These are phyloP conservation scores for Nicotiana rustica DNA, from an alignment of 305 asterid genomes.

Conservation along the genomic window DNA sequence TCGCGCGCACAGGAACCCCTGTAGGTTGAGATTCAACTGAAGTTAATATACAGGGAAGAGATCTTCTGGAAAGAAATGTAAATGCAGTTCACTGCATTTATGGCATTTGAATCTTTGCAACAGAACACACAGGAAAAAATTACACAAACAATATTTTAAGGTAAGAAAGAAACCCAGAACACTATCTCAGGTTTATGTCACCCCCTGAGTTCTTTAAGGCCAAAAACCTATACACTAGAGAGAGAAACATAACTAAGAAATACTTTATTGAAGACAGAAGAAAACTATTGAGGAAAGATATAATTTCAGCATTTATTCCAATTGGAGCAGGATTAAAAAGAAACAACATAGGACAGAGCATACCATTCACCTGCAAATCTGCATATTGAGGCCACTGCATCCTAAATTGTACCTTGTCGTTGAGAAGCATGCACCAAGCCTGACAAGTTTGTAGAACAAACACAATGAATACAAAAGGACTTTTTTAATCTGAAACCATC, in stretches of 20 bases:
- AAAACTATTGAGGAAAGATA: not conserved
- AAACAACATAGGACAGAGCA: constrained; percentile 30
- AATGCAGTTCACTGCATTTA: not conserved
- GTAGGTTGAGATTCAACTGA: constrained; percentile 42
- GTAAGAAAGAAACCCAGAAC: not conserved
- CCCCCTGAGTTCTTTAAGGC: constrained; percentile 12
- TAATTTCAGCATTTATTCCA: constrained; percentile 3
- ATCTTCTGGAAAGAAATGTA: not conserved
- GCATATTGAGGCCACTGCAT: constrained; percentile 99
- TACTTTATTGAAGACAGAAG: not conserved
- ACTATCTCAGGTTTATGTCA: constrained; percentile 4
- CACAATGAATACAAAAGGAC: constrained; percentile 37
- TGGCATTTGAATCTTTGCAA: constrained; percentile 1
- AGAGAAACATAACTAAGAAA: constrained; percentile 12
- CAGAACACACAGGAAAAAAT: not conserved
- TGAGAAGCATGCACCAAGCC: constrained; percentile 99
- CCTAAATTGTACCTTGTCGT: constrained; percentile 95
- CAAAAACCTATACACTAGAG: not conserved
- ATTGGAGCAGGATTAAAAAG: not conserved
- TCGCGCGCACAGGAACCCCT: constrained; percentile 92
- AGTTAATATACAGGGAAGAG: constrained; percentile 7
- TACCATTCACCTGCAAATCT: constrained; percentile 96
- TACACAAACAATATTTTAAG: not conserved
- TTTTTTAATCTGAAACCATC: constrained; percentile 11
- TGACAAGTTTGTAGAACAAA: constrained; percentile 47